A percentile compares a stretch with the other conserved stretches of the same genome.
These are phyloP conservation scores for Daldinia caldariorum DNA, from an alignment of 495 filamentous ascomycete genomes.

Conservation along the genomic window DNA sequence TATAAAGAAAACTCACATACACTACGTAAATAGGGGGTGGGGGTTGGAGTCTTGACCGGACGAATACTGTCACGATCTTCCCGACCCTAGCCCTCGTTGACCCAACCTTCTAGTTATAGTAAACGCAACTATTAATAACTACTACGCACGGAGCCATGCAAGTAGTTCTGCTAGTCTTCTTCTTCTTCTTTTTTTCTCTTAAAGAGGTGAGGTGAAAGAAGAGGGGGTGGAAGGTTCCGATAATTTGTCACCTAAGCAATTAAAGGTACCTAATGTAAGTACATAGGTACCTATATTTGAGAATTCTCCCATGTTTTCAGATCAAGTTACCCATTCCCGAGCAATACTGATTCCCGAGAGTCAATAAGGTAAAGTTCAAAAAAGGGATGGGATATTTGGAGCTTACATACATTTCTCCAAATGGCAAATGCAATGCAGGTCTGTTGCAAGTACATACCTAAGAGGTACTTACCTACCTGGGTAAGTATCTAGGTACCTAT, in stretches of 20 bases:
- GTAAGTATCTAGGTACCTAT: too few species aligned
- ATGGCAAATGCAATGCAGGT: conserved; percentile 31
- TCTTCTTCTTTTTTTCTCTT: too few species aligned
- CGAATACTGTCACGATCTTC: conserved; percentile 40
- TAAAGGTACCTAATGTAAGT: too few species aligned
- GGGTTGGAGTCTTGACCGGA: conserved; percentile 30
- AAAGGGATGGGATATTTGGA: not conserved
- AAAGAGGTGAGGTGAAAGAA: not conserved
- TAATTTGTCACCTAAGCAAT: not conserved
- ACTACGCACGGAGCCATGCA: conserved; percentile 6
- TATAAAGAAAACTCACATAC: conserved; percentile 18
- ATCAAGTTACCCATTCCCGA: not conserved
- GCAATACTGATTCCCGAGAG: too few species aligned
- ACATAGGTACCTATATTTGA: not conserved
- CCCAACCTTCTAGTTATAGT: conserved; percentile 15
- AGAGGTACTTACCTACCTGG: conserved; percentile 1
- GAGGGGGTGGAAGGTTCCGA: conserved; percentile 5
- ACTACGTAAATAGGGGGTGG: conserved; percentile 38
- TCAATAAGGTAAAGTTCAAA: conserved; percentile 9
- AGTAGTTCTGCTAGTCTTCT: conserved; percentile 12
- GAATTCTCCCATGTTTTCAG: not conserved
- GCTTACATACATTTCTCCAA: not conserved
- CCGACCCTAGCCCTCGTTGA: conserved; percentile 27
- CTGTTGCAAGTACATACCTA: conserved; percentile 7
- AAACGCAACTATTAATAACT: conserved; percentile 18